Base-by-base conservation (phyloP, 1,139 yeast genomes). In the Hanseniaspora uvarum region DNA sequence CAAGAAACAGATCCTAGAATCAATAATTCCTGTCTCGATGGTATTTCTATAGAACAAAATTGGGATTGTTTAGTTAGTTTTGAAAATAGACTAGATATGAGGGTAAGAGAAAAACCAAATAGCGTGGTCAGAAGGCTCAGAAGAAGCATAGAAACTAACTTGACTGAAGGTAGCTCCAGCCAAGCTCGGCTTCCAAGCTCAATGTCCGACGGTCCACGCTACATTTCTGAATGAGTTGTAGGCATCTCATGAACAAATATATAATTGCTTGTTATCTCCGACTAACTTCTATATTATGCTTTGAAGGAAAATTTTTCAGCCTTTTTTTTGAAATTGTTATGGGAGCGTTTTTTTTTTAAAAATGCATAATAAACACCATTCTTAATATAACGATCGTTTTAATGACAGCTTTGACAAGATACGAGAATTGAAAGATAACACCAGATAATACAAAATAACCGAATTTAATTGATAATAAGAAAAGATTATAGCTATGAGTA, bases 1-100 rank as follows among this genome's bases (percentile, higher is more conserved):
- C 46, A 48, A 18, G 52, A 40, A 26, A 21, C 43, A 19, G 52
- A 48, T 40, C 52, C 52, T 10, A 48, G 52, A 40, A 48, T 48
- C 5, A 48, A 48, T 12, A 48, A 48, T n/a, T 11, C 34, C 2
- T 33, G 34, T 14, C 43, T 11, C 34, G 46, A 48, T 18, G 24
- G 52, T 33, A 31, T 48, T 16, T 37, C 46, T 8, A 31, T 48
- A 28, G 52, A 48, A n/a, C 52, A 48, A 48, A 40, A 11, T 6
- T 40, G 46, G 46, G 18, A 33, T 31, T 40, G 46, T 24, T 28
- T 21, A 4, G 36, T 48, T 5, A 21, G 43, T 24, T 48, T 48
- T 48, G 43, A 47, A 23, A 39, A 16, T 3, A 47, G 45, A 39
- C n/a, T 8, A 4, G 10, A 26, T 18, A 14, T 31, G 16, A 24